Base-by-base conservation (phyloP, 805 yeast species). In the Schwanniomyces occidentalis region DNA sequence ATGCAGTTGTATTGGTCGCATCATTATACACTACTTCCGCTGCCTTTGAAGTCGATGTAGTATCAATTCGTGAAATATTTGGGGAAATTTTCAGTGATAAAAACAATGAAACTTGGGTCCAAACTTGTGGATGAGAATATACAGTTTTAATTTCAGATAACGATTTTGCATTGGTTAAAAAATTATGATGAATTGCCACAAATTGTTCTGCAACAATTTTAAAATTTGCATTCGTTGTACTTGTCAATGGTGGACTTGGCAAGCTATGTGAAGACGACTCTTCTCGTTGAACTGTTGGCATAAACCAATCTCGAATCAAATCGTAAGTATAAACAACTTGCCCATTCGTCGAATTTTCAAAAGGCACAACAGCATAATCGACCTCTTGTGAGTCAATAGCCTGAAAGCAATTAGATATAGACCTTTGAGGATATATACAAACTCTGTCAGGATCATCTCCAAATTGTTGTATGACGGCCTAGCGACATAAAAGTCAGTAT, bases 111-210 rank as follows among this genome's bases (percentile, higher is more conserved):
- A 86, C 82, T 56, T 91, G 99, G 7, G 96, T 95, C 99, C 99
- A 91, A 0, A 90, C 99, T 58, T 91, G 99, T 2, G 99, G 97
- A 60, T 91, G 99, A 3, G 96, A 85, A 62, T 85, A 86, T 13
- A 91, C 73, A 20, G 70, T 75, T 10, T 54, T 59, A 33, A 89
- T 73, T 9, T 69, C 55, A 1, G 56, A 44, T 3, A 82, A 45
- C 21, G 67, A 69, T 29, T 52, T 48, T 6, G 75, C 70, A 43
- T 56, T 64, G 4, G 81, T 61, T 41, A 81, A 65, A 24, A 91
- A 66, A 55, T 83, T 82, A 63, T 93, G 98, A 38, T 80, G 82
- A 40, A 91, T 86, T 1, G 83, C 58, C 2, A 91, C 97, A 51
- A 78, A 83, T 45, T 86, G 91, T 46, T 88, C 95, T 1, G 78